Base-by-base conservation (phyloP, 495 filamentous ascomycete species). In the Penicillium manginii region DNA sequence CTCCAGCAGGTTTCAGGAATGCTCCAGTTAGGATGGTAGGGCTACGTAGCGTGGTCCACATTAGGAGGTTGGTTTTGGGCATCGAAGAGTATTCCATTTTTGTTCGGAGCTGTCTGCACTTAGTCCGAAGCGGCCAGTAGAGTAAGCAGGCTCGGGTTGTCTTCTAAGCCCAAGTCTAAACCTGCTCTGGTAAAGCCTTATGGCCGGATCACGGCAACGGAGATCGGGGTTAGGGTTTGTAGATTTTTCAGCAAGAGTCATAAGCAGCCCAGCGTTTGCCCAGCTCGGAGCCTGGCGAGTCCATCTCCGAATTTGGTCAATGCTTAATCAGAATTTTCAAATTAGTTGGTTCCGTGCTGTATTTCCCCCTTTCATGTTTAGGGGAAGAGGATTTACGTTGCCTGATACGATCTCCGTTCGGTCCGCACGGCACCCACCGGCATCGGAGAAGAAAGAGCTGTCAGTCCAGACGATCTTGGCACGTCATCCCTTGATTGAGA, bases 331-430 rank as follows among this genome's bases (percentile, higher is more conserved):
- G 35, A 37, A 37, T 14, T 37, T 37, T 37, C 12, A 37, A 37
- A n/a, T 14, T 37, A n/a, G n/a, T n/a, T n/a, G n/a, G n/a, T n/a
- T n/a, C n/a, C n/a, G n/a, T n/a, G n/a, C n/a, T n/a, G n/a, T n/a
- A n/a, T n/a, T n/a, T n/a, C n/a, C n/a, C 14, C 21, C 14, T 47
- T 26, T 12, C n/a, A 11, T 47, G 29, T 10, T 15, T 22, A 53
- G 40, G 59, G 55, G 15, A 19, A 39, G 49, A 26, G 33, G 12
- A 11, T 56, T 18, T 48, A 11, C 46, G 45, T 67, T 62, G 61
- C 64, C 64, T 69, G 61, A 65, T 63, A 51, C 35, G 56, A 57
- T 63, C 55, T 52, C 64, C 63, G 52, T 59, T 60, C 64, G 67
- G 66, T 55, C 66, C 66, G 62, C 47, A 62, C 65, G 58, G 60